Evolutionary conservation across 495 filamentous ascomycete genomes (phyloP).

Genomic region (Penicillium argentinense): DNA sequence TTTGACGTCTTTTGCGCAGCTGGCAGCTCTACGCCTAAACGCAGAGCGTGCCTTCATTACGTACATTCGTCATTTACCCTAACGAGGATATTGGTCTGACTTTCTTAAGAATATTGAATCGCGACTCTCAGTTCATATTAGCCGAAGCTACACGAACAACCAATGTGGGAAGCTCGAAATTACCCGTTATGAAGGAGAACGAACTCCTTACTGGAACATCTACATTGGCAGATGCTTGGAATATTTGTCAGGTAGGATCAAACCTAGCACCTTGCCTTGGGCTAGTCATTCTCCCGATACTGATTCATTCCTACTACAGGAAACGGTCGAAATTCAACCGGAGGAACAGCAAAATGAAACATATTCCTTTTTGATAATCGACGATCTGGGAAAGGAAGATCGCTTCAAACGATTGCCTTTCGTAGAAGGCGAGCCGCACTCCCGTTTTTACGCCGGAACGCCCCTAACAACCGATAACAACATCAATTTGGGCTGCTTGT

Average conservation of each 20-base stretch:
- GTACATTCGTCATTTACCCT: slow-evolving; percentile 16
- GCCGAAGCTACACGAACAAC: slow-evolving; percentile 50
- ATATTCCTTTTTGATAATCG: slow-evolving; percentile 10
- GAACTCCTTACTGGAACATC: slow-evolving; percentile 47
- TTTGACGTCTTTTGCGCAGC: slow-evolving; percentile 40
- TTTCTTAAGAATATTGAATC: slow-evolving; percentile 15
- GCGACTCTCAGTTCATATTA: slow-evolving; percentile 47
- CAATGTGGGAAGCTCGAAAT: slow-evolving; percentile 32
- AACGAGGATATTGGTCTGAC: not conserved
- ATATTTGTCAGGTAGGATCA: slow-evolving; percentile 35
- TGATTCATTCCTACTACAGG: slow-evolving; percentile 1
- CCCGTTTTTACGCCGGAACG: slow-evolving; percentile 27
- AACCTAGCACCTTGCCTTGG: not conserved
- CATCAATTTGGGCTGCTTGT: slow-evolving; percentile 25
- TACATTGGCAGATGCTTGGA: slow-evolving; percentile 40
- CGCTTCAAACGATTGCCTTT: slow-evolving; percentile 29
- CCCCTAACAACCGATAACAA: slow-evolving; percentile 20
- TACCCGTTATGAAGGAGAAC: slow-evolving; percentile 37
- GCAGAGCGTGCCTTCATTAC: slow-evolving; percentile 45
- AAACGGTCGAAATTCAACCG: slow-evolving; percentile 8
- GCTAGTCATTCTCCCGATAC: too few species aligned
- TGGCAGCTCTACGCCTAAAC: slow-evolving; percentile 39
- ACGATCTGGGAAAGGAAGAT: slow-evolving; percentile 28
- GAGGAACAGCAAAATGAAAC: not conserved
- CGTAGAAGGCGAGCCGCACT: slow-evolving; percentile 25